phyloP scores from a whole-genome alignment of 1,284 basidiomycete genomes.

The Porogramme epimiltina region DNA sequence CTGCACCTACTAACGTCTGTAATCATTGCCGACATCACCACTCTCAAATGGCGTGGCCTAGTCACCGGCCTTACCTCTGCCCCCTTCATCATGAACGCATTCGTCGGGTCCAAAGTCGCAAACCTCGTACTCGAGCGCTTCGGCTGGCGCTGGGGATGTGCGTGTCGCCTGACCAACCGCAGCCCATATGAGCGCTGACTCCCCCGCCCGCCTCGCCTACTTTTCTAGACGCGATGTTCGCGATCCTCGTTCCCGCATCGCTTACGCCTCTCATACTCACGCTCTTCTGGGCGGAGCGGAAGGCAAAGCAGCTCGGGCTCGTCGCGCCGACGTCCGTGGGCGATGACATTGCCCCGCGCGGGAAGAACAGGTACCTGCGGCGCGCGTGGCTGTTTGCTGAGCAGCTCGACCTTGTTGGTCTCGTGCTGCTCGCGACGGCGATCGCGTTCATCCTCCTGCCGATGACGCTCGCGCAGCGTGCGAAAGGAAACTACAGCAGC shows the following conservation, averaged over 20 bases:
- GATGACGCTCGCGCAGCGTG: constrained; percentile 48
- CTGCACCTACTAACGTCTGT: constrained; percentile 77
- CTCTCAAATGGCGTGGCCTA: constrained; percentile 77
- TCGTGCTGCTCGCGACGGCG: constrained; percentile 55
- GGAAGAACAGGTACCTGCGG: constrained; percentile 11
- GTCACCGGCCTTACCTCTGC: constrained; percentile 63
- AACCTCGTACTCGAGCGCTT: constrained; percentile 54
- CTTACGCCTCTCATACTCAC: constrained; percentile 63
- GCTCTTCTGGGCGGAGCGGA: constrained; percentile 72
- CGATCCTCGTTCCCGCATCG: constrained; percentile 56
- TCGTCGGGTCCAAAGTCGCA: constrained; percentile 72
- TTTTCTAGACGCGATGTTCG: constrained; percentile 79
- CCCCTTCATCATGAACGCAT: constrained; percentile 71
- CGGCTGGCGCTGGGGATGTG: constrained; percentile 80
- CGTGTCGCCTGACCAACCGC: not conserved
- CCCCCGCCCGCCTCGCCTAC: not conserved
- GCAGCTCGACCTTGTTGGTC: constrained; percentile 64
- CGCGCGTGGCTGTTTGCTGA: constrained; percentile 37
- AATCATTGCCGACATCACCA: constrained; percentile 81
- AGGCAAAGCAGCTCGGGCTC: constrained; percentile 55
- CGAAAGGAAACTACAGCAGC: constrained; percentile 37
- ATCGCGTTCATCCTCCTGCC: constrained; percentile 59
- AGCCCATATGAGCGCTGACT: no score
- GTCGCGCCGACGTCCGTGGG: constrained; percentile 23
- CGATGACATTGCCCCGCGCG: constrained; percentile 11